A percentile compares a stretch with the other conserved stretches of the same genome.
Conservation (phyloP, 2,329 filamentous ascomycete species). For the Chaetomiaceae sp. region DNA sequence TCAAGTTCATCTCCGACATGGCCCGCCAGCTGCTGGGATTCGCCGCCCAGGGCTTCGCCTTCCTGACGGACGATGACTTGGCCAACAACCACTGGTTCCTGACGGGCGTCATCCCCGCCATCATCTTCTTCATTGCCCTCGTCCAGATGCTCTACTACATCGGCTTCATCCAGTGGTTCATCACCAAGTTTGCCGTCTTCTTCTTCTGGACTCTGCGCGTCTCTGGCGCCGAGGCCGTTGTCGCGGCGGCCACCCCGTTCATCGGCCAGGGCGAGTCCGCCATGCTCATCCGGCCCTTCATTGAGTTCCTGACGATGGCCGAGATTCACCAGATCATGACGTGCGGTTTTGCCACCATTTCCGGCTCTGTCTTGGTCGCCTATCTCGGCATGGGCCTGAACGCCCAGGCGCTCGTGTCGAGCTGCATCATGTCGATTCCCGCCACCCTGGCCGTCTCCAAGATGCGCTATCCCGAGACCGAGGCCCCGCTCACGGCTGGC, state of each 20-base stretch:
- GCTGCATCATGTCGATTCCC: slow-evolving; percentile 93
- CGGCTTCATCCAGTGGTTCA: slow-evolving; percentile 81
- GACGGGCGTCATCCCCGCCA: slow-evolving; percentile 73
- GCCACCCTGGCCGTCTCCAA: slow-evolving; percentile 86
- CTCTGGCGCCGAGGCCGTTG: slow-evolving; percentile 87
- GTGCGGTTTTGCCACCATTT: slow-evolving; percentile 87
- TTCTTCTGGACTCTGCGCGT: slow-evolving; percentile 88
- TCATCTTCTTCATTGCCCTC: slow-evolving; percentile 94
- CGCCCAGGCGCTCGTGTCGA: slow-evolving; percentile 77
- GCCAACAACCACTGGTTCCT: slow-evolving; percentile 60
- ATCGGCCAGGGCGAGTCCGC: slow-evolving; percentile 92
- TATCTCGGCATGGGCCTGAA: slow-evolving; percentile 83
- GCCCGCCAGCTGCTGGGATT: slow-evolving; percentile 71
- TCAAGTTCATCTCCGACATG: slow-evolving; percentile 75
- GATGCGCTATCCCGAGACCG: slow-evolving; percentile 80
- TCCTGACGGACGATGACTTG: slow-evolving; percentile 53
- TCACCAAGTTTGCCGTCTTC: slow-evolving; percentile 78
- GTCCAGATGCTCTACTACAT: slow-evolving; percentile 80
- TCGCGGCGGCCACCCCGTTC: slow-evolving; percentile 87
- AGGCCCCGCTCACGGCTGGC: slow-evolving; percentile 78
- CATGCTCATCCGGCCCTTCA: slow-evolving; percentile 84
- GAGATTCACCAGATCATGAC: slow-evolving; percentile 92
- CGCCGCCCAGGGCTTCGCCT: slow-evolving; percentile 64
- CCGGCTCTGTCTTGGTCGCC: slow-evolving; percentile 77
- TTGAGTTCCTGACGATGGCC: slow-evolving; percentile 75